Evolutionary conservation across 768 basidiomycete genomes (phyloP), one percentile per base, ranked within the genome.

Genomic region (Trametes gibbosa): DNA sequence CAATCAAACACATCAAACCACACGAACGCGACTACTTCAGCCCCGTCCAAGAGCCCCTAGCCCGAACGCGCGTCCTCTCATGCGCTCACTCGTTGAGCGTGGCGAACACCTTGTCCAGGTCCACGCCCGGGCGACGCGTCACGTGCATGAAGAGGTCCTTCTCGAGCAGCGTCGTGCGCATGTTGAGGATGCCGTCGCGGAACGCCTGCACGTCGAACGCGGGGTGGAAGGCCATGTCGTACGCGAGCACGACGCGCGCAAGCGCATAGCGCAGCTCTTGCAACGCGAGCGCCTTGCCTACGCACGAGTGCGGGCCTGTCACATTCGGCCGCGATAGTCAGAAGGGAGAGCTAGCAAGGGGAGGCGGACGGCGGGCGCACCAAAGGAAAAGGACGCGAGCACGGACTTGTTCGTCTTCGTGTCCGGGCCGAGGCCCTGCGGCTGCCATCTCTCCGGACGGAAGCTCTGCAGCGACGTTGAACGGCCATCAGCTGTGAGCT

Each of bases 401-500:
- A 67, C 69, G 19, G 65, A 43, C 59, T 68, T 70, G 50, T 68
- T 59, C 16, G 66, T 66, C 16, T 40, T 66, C 12, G 67, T 64
- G 5, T 56, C 66, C 8, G 69, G 66, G 2, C 71, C 71, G 3
- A 72, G 63, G n/a, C 73, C 72, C 5, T 53, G 69, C n/a, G 69
- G 65, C 17, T 68, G 60, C 74, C 75, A 75, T 23, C 75, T 58
- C 39, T 74, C 71, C n/a, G 73, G 72, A 10, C 53, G 61, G 54
- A 70, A 74, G 9, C 24, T 24, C 63, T 61, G 57, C 9, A 12
- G 17, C 5, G 0, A n/a, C 32, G 3, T 5, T 21, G 27, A 49
- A 6, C 8, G 14, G 21, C 2, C 54, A 19, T 68, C 63, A 54
- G 74, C 77, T 3, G 13, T 24, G 5, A 43, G n/a, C n/a, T n/a